A percentile compares a stretch with the other conserved stretches of the same genome.
Conservation (phyloP, 2,329 filamentous ascomycete species). For the Aspergillus ochraceus region DNA sequence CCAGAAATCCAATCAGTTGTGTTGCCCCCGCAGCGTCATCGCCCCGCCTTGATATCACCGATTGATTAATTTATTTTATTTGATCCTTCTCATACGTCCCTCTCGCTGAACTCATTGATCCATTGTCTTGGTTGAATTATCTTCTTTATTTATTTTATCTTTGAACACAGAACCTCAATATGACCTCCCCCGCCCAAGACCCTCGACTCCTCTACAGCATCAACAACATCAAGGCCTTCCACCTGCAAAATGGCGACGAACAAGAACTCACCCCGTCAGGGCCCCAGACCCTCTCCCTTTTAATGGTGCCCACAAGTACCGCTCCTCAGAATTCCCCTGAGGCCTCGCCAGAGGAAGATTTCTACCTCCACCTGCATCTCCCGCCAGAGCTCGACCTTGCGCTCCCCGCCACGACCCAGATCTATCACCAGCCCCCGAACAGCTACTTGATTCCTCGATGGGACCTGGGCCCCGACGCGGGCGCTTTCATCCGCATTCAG, state of each 20-base stretch:
- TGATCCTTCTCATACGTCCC: too few species aligned
- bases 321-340: conserved; percentile 55
- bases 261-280: conserved; percentile 78
- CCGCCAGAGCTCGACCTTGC: conserved; percentile 93
- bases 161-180: conserved; percentile 2
- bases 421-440: conserved; percentile 90
- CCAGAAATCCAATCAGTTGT: neutral
- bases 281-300: conserved; percentile 83
- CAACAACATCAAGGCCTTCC: conserved; percentile 85
- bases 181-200: conserved; percentile 33
- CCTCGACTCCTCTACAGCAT: conserved; percentile 51
- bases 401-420: conserved; percentile 90
- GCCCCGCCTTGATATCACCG: neutral
- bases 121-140: neutral
- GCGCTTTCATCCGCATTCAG: conserved; percentile 89
- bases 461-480: conserved; percentile 85
- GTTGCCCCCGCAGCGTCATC: neutral
- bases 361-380: conserved; percentile 93
- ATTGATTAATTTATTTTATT: neutral
- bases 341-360: conserved; percentile 75
- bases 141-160: neutral
- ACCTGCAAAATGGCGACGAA: conserved; percentile 86
- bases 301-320: conserved; percentile 93
- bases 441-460: conserved; percentile 95
- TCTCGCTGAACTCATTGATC: neutral